Evolutionary conservation across 2,329 filamentous ascomycete genomes (phyloP), one percentile per base, ranked within the genome.

Genomic region (Hypoxylon sp.): DNA sequence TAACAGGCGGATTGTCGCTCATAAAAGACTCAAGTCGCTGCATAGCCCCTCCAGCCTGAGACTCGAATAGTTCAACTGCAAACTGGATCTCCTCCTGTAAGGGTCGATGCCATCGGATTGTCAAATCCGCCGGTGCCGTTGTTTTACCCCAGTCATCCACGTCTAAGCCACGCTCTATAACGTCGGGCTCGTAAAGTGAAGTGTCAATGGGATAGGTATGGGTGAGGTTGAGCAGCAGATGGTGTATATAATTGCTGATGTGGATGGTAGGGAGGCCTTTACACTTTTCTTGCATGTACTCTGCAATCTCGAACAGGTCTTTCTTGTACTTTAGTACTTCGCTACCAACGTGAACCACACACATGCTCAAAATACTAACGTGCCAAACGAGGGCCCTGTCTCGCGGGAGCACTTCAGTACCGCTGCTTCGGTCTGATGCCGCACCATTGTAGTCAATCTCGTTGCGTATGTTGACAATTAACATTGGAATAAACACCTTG

Each of bases 361-460:
- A 96, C 95, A 99, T 99, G 77, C 94, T 97, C 4, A 99, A 87
- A 84, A 99, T 94, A 80, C 93, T 97, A 65, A 98, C 89, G 76
- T 98, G 93, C 97, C 97, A 99, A 0, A 99, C 94, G 14, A 99
- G 83, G 3, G 93, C 96, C 60, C 96, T 87, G 78, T 99, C 96
- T 72, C 96, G 89, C 7, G 96, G 96, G 17, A 99, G 85, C 46
- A 98, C 94, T 79, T 99, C 96, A 0, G 92, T 93, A 19, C 96
- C 96, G 60, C 93, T 97, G 62, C 94, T 98, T 74, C 96, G 89
- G 63, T 97, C 97, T 1, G 95, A 98, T 1, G 95, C 97, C 19
- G 96, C 96, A 53, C 95, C 93, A 77, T 98, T 99, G 79, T 95
- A 93, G 75, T 97, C 94, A 72, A 99, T 99, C 79, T 99, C 96